These are phyloP conservation scores for Pythium aristosporum DNA, from an alignment of 352 stramenopile species.

Conservation along the genomic window DNA sequence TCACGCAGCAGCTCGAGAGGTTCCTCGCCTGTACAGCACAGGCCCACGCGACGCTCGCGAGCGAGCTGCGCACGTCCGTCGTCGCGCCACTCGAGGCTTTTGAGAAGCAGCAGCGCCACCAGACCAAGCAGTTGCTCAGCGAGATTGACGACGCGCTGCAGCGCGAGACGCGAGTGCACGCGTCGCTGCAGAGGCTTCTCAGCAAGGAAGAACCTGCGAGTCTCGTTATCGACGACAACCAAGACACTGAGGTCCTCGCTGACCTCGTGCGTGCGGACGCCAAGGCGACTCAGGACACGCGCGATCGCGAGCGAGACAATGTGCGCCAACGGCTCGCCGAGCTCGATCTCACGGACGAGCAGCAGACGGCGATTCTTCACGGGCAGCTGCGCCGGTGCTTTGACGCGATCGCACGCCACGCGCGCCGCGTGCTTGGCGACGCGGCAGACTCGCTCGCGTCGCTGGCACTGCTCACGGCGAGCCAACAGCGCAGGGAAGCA, in stretches of 20 bases:
- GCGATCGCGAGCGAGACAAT: slow-evolving; percentile 24
- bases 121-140: slow-evolving; percentile 39
- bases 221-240: slow-evolving; percentile 3
- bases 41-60: slow-evolving; percentile 26
- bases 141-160: slow-evolving; percentile 47
- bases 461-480: background rate
- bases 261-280: background rate
- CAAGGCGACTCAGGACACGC: background rate
- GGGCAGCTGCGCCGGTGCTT: slow-evolving; percentile 26
- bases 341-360: slow-evolving; percentile 35
- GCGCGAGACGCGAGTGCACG: slow-evolving; percentile 32
- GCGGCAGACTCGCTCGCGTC: background rate
- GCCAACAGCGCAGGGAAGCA: background rate
- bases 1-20: slow-evolving; percentile 31
- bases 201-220: background rate
- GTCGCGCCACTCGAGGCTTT: slow-evolving; percentile 37
- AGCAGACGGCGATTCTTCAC: slow-evolving; percentile 30
- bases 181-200: background rate
- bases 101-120: slow-evolving; percentile 34
- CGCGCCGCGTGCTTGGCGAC: slow-evolving; percentile 6
- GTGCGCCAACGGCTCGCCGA: slow-evolving; percentile 40
- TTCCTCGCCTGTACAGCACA: slow-evolving; percentile 26
- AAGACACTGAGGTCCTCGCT: background rate
- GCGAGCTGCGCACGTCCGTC: slow-evolving; percentile 32
- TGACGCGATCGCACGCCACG: slow-evolving; percentile 22